Evolutionary conservation across 257 asterid species (phyloP), one percentile per base, ranked within the genome.

Genomic region (Solanum gandarillasii): DNA sequence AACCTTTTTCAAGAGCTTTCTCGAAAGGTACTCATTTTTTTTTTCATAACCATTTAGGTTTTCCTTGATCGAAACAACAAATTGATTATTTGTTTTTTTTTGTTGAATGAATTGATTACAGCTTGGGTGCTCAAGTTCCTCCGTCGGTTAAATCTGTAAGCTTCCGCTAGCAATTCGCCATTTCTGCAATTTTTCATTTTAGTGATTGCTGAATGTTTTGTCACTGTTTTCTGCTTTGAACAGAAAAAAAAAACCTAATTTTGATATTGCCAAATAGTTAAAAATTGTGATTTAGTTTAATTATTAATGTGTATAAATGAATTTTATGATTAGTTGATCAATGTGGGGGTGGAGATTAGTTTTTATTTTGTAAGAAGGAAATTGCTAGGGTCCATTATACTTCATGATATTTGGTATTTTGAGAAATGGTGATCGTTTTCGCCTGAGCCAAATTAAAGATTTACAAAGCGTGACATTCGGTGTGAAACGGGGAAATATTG

Each of bases 101-200:
- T 70, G 18, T 29, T 34, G 4, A 72, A 70, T 31, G 52, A 20
- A 55, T 65, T 60, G 23, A 46, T 87, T 71, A 67, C 90, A 94
- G 98, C 87, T 16, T 91, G 60, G 98, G 98, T 84, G 98, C 95
- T 89, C 92, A 76, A 83, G 79, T 93, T 90, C 92, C 96, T 58
- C 76, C 91, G 29, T 16, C 89, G 67, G 87, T 71, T 18, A 65
- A 90, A 89, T 73, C 92, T 92, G 98, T 94, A 92, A 89, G 95
- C 79, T 78, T 78, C 34, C 52, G 1, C 82, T 5, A 34, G 34
- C 72, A 25, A 39, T 71, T 85, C 55, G 35, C 29, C 58, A 2
- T 70, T 41, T 16, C 72, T 29, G 41, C 36, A 10, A 34, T 21
- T 32, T 32, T 48, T 72, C 1, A 9, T 73, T 18, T 73, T 73